Evolutionary conservation across 148 eudicot species (phyloP), one percentile per base, ranked within the genome.

Genomic region (Rhododendron vialii): DNA sequence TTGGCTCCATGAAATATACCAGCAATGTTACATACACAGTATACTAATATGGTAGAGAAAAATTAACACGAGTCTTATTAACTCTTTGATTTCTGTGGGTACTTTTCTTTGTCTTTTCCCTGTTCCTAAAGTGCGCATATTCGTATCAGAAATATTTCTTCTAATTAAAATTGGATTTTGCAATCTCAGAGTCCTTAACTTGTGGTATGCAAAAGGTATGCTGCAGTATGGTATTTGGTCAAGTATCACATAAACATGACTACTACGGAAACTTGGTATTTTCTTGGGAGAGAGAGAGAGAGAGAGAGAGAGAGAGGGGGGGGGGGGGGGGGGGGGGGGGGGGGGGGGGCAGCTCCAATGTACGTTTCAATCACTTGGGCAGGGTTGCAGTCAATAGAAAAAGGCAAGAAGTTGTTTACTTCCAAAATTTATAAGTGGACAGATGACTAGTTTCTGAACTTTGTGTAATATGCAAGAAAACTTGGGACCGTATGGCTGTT

Each of bases 381-480:
- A 50, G 41, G 35, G 63, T 85, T 83, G 43, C 83, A 80, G 88
- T 83, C 84, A 78, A 77, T 24, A 4, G 74, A 80, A 83, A 77
- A 53, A 50, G 51, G 57, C 82, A 84, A 83, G 10, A 75, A 20
- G 22, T 22, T 33, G 10, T 38, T 24, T 24, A 87, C 71, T 80
- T 84, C 51, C 53, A 84, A 69, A 82, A 5, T 30, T 1, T 3
- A 13, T n/a, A 3, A 61, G 48, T 78, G 12, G 1, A 80, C 84
- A 15, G 67, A 82, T 84, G 85, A 83, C 86, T 89, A 50, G 15
- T 50, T 7, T 45, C 48, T 45, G 48, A 45, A 85, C 89, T 90
- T 92, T 91, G 86, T 87, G 95, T 91, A 94, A 91, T 80, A 88
- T 88, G 89, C 85, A 94, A 94, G 96, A 81, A 89, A 89, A 45